A percentile compares a stretch with the other conserved stretches of the same genome.
phyloP scores from a whole-genome alignment of 228 moss, liverwort and hornwort species.

The Sphagnum fallax region DNA sequence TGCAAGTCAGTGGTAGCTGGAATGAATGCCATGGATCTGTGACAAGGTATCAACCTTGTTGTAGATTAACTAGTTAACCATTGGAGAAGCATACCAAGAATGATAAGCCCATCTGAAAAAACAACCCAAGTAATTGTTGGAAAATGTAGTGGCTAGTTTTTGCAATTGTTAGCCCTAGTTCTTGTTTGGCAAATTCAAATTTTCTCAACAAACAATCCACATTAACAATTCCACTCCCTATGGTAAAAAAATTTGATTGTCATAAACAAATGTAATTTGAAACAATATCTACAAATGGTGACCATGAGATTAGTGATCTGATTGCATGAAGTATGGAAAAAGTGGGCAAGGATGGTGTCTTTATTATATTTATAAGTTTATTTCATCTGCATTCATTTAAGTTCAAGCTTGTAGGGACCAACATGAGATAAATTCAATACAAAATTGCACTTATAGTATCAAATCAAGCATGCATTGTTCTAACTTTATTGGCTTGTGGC shows the following conservation, averaged over 20 bases:
- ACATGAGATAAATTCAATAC: no score
- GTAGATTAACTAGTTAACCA: constrained; percentile 72
- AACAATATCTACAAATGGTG: constrained; percentile 85
- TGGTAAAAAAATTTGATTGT: not conserved
- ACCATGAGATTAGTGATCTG: constrained; percentile 81
- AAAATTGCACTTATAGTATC: no score
- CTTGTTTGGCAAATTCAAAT: no score
- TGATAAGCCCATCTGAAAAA: constrained; percentile 85
- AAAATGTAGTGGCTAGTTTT: not conserved
- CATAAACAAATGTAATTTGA: constrained; percentile 38
- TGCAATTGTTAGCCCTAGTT: not conserved
- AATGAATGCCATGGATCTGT: constrained; percentile 93
- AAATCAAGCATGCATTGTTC: no score
- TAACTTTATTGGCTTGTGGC: no score
- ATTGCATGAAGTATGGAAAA: constrained; percentile 87
- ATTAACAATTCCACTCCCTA: no score
- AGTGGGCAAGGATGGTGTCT: constrained; percentile 88
- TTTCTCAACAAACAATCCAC: no score
- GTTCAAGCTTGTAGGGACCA: no score
- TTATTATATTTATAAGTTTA: constrained; percentile 67
- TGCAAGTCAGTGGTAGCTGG: constrained; percentile 87
- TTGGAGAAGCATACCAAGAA: constrained; percentile 67
- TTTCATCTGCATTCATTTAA: no score
- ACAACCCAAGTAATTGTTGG: constrained; percentile 60
- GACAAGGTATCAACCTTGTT: constrained; percentile 74